Conservation (phyloP, 2,329 filamentous ascomycete genomes). For the Didymella segeticola region DNA sequence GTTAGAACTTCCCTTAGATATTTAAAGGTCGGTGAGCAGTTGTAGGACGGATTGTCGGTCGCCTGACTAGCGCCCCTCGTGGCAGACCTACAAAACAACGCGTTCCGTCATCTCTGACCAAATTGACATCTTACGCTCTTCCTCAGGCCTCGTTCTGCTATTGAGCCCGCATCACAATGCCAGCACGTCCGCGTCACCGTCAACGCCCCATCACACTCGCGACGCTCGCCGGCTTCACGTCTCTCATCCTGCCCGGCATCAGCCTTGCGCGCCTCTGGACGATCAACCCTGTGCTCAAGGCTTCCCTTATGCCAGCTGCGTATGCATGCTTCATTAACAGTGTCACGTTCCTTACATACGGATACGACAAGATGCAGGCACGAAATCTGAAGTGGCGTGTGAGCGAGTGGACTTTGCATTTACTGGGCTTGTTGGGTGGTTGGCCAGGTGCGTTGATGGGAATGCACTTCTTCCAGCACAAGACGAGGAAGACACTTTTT, state of each 20-base stretch:
- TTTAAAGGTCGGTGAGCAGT: no score
- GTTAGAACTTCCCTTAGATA: no score
- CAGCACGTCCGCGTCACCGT: no score
- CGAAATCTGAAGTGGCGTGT: slow-evolving; percentile 42
- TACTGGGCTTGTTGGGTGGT: slow-evolving; percentile 37
- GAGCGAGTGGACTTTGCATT: slow-evolving; percentile 40
- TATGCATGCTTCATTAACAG: slow-evolving; percentile 31
- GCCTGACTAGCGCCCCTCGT: no score
- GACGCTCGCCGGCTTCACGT: slow-evolving; percentile 30
- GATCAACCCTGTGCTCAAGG: slow-evolving; percentile 8
- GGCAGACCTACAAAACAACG: no score
- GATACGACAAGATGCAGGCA: slow-evolving; percentile 47
- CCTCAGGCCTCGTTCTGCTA: no score
- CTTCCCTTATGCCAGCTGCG: slow-evolving; percentile 21
- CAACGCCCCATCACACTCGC: slow-evolving; percentile 35
- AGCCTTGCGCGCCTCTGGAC: slow-evolving; percentile 51
- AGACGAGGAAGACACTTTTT: slow-evolving; percentile 42
- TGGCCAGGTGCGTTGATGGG: slow-evolving; percentile 45
- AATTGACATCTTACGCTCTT: not conserved
- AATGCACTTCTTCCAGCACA: slow-evolving; percentile 48
- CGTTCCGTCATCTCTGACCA: no score
- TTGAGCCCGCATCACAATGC: no score
- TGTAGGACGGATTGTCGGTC: no score
- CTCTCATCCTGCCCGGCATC: slow-evolving; percentile 63
- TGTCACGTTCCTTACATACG: slow-evolving; percentile 41